These are phyloP conservation scores for Neohortaea acidophila DNA, from an alignment of 495 filamentous ascomycete species.

Conservation along the genomic window DNA sequence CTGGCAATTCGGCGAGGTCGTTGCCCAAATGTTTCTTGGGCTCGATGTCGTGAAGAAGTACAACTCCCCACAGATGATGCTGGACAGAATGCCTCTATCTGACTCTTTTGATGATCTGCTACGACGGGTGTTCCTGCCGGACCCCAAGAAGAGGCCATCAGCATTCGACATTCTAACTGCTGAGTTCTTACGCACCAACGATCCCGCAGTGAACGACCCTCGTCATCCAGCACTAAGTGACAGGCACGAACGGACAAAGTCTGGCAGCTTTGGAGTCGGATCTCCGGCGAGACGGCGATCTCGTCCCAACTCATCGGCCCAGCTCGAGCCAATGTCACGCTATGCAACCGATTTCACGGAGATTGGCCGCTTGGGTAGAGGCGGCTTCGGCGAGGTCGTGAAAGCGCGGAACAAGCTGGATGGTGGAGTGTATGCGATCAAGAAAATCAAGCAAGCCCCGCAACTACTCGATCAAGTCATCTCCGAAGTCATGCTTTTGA, in stretches of 20 bases:
- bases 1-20: constrained; percentile 81
- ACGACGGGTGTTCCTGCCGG: constrained; percentile 62
- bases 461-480: constrained; percentile 65
- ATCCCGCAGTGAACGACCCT: constrained; percentile 27
- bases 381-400: constrained; percentile 95
- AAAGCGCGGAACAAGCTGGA: constrained; percentile 89
- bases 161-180: constrained; percentile 81
- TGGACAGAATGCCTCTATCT: constrained; percentile 50
- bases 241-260: background rate
- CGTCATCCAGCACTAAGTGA: background rate
- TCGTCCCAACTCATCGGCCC: constrained; percentile 12
- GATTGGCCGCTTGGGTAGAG: constrained; percentile 73
- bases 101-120: constrained; percentile 63
- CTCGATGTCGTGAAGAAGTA: constrained; percentile 59
- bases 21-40: constrained; percentile 91
- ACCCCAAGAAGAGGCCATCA: constrained; percentile 68
- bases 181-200: constrained; percentile 65
- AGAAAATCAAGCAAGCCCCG: constrained; percentile 75
- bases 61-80: constrained; percentile 55
- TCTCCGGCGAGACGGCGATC: constrained; percentile 10
- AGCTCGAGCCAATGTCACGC: constrained; percentile 38
- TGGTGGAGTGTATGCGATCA: constrained; percentile 84
- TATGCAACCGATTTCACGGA: constrained; percentile 85
- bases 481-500: constrained; percentile 81
- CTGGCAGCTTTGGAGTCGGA: constrained; percentile 5